Evolutionary conservation across 1,284 basidiomycete genomes (phyloP).

Genomic region (Cutaneotrichosporon arboriforme): DNA sequence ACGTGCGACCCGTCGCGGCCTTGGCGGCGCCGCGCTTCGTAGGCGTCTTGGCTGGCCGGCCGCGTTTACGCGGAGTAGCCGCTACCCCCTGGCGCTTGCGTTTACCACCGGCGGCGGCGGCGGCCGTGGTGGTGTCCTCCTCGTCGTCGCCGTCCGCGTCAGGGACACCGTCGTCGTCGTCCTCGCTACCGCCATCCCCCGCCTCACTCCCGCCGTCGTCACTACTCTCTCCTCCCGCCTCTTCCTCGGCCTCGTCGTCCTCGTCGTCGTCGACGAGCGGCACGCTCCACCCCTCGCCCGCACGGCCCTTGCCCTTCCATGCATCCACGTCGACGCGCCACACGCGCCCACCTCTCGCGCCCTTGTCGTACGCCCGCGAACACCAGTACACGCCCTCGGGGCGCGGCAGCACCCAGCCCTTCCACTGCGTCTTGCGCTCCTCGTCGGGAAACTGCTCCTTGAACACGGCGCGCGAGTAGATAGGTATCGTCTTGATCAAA

Average conservation of each 20-base stretch:
- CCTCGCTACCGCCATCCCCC: constrained; percentile 9
- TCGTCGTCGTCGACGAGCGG: constrained; percentile 16
- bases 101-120: constrained; percentile 4
- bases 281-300: constrained; percentile 29
- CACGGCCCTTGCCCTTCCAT: constrained; percentile 36
- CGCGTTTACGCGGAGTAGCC: background rate
- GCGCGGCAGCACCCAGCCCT: constrained; percentile 35
- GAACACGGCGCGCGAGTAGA: constrained; percentile 36
- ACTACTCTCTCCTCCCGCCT: constrained; percentile 2
- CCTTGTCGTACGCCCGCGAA: constrained; percentile 43
- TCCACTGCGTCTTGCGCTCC: constrained; percentile 29
- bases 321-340: constrained; percentile 43
- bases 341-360: constrained; percentile 39
- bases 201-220: constrained; percentile 21
- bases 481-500: constrained; percentile 32
- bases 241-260: constrained; percentile 15
- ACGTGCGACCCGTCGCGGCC: background rate
- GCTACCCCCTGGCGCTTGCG: constrained; percentile 14
- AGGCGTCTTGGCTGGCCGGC: background rate
- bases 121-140: no score
- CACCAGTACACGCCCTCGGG: constrained; percentile 43
- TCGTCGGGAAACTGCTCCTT: constrained; percentile 29
- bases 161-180: constrained; percentile 5
- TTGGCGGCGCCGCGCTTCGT: background rate
- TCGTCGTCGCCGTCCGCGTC: background rate